Base-by-base conservation (phyloP, 129 eudicot species). In the Saussurea involucrata region DNA sequence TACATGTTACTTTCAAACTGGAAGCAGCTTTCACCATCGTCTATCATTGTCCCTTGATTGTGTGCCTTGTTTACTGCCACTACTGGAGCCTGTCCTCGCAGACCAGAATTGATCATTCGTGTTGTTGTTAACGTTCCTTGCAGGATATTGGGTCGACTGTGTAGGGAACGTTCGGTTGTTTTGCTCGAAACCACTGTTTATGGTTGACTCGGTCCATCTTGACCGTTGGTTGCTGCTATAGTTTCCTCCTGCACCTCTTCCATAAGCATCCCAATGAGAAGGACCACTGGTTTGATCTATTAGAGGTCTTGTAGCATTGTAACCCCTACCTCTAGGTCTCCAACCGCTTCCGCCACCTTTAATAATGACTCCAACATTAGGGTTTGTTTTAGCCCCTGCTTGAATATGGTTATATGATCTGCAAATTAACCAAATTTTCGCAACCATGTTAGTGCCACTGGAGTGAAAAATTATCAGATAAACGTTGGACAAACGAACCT, bases 321-420 rank as follows among this genome's bases (percentile, higher is more conserved):
- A 27, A 20, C 72, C 73, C 61, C 79, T 9, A 36, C 73, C 73
- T 29, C 66, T 76, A 0, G 72, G 65, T 29, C 27, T 65, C 80
- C 80, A 65, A 0, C 73, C 72, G 3, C 72, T 76, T 64, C 65
- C 65, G 1, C 40, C 80, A 8, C 80, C 78, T 74, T 12, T 74
- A 8, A 13, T 34, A 4, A 34, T 11, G 27, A 24, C 63, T 12
- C 18, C 20, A 20, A 20, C 73, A 20, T 36, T 36, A 4, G 44
- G 42, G 12, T 12, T 69, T 69, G 8, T 20, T 27, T 20, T 31
- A 4, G 65, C 71, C 21, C 55, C 72, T 29, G 24, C 67, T 65
- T 12, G 6, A 17, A 11, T 9, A 17, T 31, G 57, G 27, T 11
- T 63, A 11, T 8, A 9, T 22, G 73, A 64, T 15, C 78, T 79